Evolutionary conservation across 129 eudicot species (phyloP).

Genomic region (Ambrosia trifida): DNA sequence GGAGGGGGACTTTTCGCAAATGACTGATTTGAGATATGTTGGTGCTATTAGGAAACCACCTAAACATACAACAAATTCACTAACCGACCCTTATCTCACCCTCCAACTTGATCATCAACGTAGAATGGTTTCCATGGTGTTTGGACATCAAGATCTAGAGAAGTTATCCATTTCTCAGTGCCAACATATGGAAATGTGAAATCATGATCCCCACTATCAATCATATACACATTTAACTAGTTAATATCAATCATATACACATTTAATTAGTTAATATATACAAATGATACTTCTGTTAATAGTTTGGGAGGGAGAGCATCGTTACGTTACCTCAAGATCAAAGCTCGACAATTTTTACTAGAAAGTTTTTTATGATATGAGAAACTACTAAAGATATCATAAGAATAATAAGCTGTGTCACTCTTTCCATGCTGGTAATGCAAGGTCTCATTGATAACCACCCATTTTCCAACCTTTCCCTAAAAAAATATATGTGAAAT

Average conservation of each 20-base stretch:
- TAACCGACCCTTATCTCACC: constrained; percentile 2
- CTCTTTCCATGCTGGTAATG: constrained; percentile 4
- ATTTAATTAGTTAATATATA: no score
- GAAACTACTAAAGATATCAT: constrained; percentile 18
- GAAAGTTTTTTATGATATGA: constrained; percentile 14
- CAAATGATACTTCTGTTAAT: no score
- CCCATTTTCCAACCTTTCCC: constrained; percentile 18
- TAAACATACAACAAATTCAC: no score
- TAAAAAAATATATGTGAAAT: neutral
- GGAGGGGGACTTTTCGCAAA: no score
- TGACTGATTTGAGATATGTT: no score
- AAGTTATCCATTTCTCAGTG: no score
- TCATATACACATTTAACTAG: neutral
- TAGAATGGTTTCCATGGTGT: constrained; percentile 11
- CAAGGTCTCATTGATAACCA: neutral
- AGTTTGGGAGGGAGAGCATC: no score
- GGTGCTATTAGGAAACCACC: no score
- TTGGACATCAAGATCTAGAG: no score
- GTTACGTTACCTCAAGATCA: constrained; percentile 15
- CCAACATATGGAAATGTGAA: constrained; percentile 3
- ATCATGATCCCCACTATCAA: constrained; percentile 14
- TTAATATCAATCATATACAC: no score
- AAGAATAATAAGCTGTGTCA: constrained; percentile 14
- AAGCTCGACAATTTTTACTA: constrained; percentile 14
- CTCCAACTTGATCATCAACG: constrained; percentile 20